Evolutionary conservation across 768 basidiomycete species (phyloP).

Genomic region (Boletales sp.): DNA sequence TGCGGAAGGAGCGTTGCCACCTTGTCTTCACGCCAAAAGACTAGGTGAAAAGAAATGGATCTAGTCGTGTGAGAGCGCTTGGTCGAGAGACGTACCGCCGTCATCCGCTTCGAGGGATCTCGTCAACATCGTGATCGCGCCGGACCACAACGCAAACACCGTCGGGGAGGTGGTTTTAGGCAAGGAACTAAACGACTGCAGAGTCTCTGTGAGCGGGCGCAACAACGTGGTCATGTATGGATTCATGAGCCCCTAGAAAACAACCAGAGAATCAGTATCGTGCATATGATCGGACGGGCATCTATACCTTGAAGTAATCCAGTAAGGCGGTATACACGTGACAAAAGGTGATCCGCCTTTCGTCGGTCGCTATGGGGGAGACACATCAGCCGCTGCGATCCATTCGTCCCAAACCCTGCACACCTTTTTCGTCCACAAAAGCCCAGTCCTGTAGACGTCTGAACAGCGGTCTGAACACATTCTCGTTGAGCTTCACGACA

Average conservation of each 20-base stretch:
- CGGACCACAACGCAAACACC: conserved; percentile 56
- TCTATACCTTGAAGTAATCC: conserved; percentile 80
- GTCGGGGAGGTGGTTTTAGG: conserved; percentile 13
- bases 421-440: conserved; percentile 56
- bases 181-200: conserved; percentile 47
- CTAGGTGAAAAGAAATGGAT: conserved; percentile 35
- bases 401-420: conserved; percentile 8
- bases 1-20: conserved; percentile 56
- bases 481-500: conserved; percentile 90
- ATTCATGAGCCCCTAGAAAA: conserved; percentile 71
- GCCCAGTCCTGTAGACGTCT: conserved; percentile 95
- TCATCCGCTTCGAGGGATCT: conserved; percentile 79
- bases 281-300: too few relatives aligned
- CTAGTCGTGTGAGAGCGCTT: neutral
- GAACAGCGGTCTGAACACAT: conserved; percentile 87
- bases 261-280: neutral
- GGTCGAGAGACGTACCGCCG: conserved; percentile 49
- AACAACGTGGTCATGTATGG: conserved; percentile 85
- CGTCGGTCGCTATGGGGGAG: conserved; percentile 24
- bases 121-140: conserved; percentile 56
- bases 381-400: neutral
- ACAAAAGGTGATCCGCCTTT: conserved; percentile 69
- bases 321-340: conserved; percentile 70
- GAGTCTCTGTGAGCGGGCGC: conserved; percentile 58
- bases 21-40: conserved; percentile 88